A percentile compares a stretch with the other conserved stretches of the same genome.
Evolutionary conservation across 2,329 filamentous ascomycete species (phyloP).

Genomic region (Cytospora paraplurivora): DNA sequence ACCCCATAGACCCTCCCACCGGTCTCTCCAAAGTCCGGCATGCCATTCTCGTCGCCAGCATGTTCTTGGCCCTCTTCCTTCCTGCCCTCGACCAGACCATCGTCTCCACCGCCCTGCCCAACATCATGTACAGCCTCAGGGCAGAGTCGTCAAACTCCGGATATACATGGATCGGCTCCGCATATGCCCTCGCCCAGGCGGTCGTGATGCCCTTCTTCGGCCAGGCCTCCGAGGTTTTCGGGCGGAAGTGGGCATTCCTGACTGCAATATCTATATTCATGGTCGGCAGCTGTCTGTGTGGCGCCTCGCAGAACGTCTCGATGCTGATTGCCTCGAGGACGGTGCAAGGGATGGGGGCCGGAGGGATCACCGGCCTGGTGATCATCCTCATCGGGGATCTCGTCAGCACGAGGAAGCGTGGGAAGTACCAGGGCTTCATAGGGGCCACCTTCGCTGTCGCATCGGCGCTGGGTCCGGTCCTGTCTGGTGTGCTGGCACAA

Average conservation of each 20-base stretch:
- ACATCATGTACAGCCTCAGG: conserved; percentile 21
- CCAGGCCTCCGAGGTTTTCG: conserved; percentile 22
- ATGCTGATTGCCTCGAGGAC: conserved; percentile 22
- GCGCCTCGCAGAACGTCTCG: conserved; percentile 20
- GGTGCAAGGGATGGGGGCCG: conserved; percentile 16
- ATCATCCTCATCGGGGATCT: conserved; percentile 22
- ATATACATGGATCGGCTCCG: conserved; percentile 25
- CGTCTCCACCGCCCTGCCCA: conserved; percentile 18
- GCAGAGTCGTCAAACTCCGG: conserved; percentile 18
- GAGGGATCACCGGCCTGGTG: conserved; percentile 18
- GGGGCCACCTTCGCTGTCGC: conserved; percentile 24
- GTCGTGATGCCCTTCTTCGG: conserved; percentile 24
- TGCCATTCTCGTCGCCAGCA: conserved; percentile 18
- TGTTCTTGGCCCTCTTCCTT: conserved; percentile 25
- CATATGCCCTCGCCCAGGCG: conserved; percentile 20
- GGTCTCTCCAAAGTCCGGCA: conserved; percentile 18
- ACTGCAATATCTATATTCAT: conserved; percentile 18
- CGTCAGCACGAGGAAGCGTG: conserved; percentile 15
- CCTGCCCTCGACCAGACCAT: conserved; percentile 26
- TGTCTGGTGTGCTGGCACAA: conserved; percentile 21
- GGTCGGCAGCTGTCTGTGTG: conserved; percentile 14
- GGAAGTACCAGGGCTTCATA: conserved; percentile 25
- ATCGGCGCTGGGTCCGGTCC: conserved; percentile 18
- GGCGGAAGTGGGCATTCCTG: conserved; percentile 20
- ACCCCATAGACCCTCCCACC: neutral